Evolutionary conservation across 2,329 filamentous ascomycete genomes (phyloP).

Genomic region (Myrmaecium sp.): DNA sequence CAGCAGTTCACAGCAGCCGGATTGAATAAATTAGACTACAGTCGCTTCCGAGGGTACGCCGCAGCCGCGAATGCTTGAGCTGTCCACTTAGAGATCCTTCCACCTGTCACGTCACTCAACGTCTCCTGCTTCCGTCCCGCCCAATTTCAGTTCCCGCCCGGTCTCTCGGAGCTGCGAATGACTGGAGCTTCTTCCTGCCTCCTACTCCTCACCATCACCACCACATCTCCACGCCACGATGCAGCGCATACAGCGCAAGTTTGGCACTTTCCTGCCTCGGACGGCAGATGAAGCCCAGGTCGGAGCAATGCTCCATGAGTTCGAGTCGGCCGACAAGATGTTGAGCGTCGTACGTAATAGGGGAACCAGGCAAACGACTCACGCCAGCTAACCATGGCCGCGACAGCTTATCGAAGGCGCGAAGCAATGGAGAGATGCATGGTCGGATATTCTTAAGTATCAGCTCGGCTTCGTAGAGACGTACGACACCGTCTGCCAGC

Average conservation of each 20-base stretch:
- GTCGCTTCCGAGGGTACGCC: no score
- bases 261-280: conserved; percentile 54
- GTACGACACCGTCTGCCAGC: conserved; percentile 59
- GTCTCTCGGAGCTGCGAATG: no score
- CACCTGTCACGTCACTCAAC: no score
- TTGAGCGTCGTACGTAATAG: conserved; percentile 50
- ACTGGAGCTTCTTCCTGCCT: no score
- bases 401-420: conserved; percentile 58
- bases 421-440: conserved; percentile 62
- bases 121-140: no score
- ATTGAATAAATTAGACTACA: no score
- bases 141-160: no score
- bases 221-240: conserved; percentile 28
- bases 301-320: conserved; percentile 57
- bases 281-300: conserved; percentile 64
- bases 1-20: no score
- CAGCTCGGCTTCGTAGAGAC: conserved; percentile 51
- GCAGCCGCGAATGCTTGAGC: no score
- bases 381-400: neutral
- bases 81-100: no score
- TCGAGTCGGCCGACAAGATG: conserved; percentile 62
- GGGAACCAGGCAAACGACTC: conserved; percentile 3
- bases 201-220: neutral
- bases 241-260: conserved; percentile 58
- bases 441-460: conserved; percentile 52